phyloP scores from a whole-genome alignment of 2,329 filamentous ascomycete genomes.

The Aspergillus melleus region DNA sequence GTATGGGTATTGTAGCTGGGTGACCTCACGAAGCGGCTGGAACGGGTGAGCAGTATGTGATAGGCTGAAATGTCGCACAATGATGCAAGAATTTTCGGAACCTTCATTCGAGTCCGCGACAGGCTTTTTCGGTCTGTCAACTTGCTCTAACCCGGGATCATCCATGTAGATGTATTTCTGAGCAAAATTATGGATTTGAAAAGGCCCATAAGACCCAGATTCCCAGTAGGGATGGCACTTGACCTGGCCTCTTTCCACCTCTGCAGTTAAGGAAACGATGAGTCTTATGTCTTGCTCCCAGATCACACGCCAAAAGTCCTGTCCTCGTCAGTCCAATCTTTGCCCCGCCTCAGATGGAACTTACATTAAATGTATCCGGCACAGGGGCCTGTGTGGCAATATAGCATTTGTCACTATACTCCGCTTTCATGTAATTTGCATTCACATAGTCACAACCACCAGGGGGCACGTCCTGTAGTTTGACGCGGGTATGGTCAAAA shows the following conservation, averaged over 20 bases:
- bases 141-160: constrained; percentile 50
- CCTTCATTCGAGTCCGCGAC: constrained; percentile 30
- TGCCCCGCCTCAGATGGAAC: constrained; percentile 29
- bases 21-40: constrained; percentile 83
- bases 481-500: constrained; percentile 90
- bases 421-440: constrained; percentile 79
- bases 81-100: constrained; percentile 64
- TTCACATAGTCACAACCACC: constrained; percentile 92
- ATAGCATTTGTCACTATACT: constrained; percentile 83
- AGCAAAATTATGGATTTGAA: constrained; percentile 73
- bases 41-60: constrained; percentile 77
- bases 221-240: constrained; percentile 97
- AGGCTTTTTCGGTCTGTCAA: constrained; percentile 28
- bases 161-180: constrained; percentile 82
- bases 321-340: background rate
- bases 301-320: constrained; percentile 97
- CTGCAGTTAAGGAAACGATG: constrained; percentile 94
- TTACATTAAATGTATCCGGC: constrained; percentile 84
- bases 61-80: constrained; percentile 83
- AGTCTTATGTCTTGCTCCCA: constrained; percentile 97
- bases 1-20: constrained; percentile 89
- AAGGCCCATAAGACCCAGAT: constrained; percentile 71
- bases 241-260: constrained; percentile 86
- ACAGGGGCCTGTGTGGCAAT: constrained; percentile 95
- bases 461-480: constrained; percentile 64